Base-by-base conservation (phyloP, 768 basidiomycete genomes). In the Hericium rajendrae region DNA sequence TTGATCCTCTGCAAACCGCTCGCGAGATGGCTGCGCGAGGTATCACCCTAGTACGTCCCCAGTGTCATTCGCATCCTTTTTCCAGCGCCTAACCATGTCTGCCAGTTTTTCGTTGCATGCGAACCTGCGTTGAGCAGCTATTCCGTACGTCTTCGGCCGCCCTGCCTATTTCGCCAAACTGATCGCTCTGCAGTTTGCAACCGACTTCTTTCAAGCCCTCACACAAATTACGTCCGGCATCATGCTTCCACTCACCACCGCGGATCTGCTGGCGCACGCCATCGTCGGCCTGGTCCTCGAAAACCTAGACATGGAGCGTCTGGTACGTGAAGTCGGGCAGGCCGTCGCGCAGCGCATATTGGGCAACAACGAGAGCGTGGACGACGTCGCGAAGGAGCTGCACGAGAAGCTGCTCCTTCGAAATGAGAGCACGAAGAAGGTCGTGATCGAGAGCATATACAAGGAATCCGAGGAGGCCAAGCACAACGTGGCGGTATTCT, bases 21-120 rank as follows among this genome's bases (percentile, higher is more conserved):
- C 79, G 95, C n/a, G 67, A 77, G 57, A 97, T 98, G 94, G 95
- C 95, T 16, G 76, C 80, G 60, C 79, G 83, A 41, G 95, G 95
- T 5, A 97, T 98, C 65, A 91, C 91, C 9, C 72, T 97, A 59
- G 94, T 92, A 68, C 67, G 86, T 50, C 26, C 53, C 49, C 58
- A 32, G 56, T 48, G 28, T 50, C 59, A n/a, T 4, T 43, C 54
- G 32, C 58, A 54, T 54, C 56, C 60, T 13, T 15, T 53, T 39
- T 59, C 22, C 54, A 61, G 22, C 55, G 41, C 59, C 58, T 46
- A 62, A 18, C 16, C 20, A 1, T 20, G 57, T 41, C 55, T 37
- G 58, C 6, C 69, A 97, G 93, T 97, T 97, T 74, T 94, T 97
- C 69, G 95, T 98, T n/a, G 95, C 95, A 28, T 98, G 95, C 73